Base-by-base conservation (phyloP, 192 early-diverging fungal genomes). In the Backusella australiensis region DNA sequence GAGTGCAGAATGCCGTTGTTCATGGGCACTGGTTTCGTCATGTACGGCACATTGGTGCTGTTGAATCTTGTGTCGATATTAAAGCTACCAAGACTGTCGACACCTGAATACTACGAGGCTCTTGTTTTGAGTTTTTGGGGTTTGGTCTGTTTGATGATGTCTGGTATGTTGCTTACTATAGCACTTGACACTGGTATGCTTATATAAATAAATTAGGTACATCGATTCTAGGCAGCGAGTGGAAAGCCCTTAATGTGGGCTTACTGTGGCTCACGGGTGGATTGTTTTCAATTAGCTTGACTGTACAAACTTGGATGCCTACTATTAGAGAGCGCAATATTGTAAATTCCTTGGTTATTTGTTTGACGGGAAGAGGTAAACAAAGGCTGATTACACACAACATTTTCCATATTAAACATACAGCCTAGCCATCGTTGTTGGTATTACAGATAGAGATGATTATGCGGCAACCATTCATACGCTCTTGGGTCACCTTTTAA, bases 221-320 rank as follows among this genome's bases (percentile, higher is more conserved):
- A 44, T 12, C 26, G 7, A 29, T 73, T 36, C 34, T 56, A 9
- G 66, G 36, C 12, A 73, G 78, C 65, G 74, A 80, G 44, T 75
- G 81, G 77, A 76, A 77, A 71, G 79, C 78, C 8, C 72, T 80
- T 41, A 80, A 80, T n/a, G 39, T 86, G 8, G 83, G 83, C 42
- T 56, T 86, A 66, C 67, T 86, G 17, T 86, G 85, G 85, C 53
- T 82, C 26, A 77, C 81, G 26, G 85, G 85, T 21, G 85, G 85
- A 15, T 23, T 81, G 9, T 49, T 86, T 53, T 86, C 85, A 6
- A 56, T 86, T 34, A 26, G 77, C 12, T 35, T 86, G 17, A 80
- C 78, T 53, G 69, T 79, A 23, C 80, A 80, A 67, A 67, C 65
- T 29, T 80, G 79, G 73, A 66, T 76, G 12, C 56, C 75, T 4